A percentile compares a stretch with the other conserved stretches of the same genome.
phyloP scores from a whole-genome alignment of 1,139 yeast genomes.

The Taphrina sp. region DNA sequence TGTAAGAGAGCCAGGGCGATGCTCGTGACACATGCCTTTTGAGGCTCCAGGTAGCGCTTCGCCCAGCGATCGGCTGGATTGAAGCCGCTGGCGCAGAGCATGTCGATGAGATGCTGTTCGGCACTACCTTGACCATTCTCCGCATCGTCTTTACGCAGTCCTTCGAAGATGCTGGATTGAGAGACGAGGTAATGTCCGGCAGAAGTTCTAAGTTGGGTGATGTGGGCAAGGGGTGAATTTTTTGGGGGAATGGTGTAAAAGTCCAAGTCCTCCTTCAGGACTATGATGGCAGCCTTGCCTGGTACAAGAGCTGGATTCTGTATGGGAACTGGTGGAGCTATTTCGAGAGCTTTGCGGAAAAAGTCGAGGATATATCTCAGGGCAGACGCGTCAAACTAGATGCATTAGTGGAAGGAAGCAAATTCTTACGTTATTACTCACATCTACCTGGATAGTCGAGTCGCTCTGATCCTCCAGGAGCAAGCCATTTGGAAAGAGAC shows the following conservation, averaged over 20 bases:
- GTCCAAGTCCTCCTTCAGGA: conserved; percentile 89
- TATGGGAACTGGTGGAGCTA: conserved; percentile 26
- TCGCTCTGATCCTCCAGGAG: conserved; percentile 77
- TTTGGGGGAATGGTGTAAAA: conserved; percentile 83
- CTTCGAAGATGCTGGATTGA: conserved; percentile 68
- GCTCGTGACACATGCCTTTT: conserved; percentile 80
- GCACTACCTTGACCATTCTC: conserved; percentile 62
- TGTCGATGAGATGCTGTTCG: conserved; percentile 88
- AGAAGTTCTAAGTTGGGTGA: conserved; percentile 4
- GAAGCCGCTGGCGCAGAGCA: conserved; percentile 92
- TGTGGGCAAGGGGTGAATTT: conserved; percentile 33
- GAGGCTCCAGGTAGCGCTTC: conserved; percentile 76
- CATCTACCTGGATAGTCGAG: conserved; percentile 63
- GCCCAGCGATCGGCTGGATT: conserved; percentile 75
- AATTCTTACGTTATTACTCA: conserved; percentile 4
- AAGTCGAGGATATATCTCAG: conserved; percentile 75
- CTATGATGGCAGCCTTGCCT: conserved; percentile 86
- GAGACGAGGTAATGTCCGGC: conserved; percentile 57
- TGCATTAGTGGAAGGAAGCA: conserved; percentile 21
- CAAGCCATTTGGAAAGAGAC: conserved; percentile 87
- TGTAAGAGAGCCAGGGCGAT: conserved; percentile 70
- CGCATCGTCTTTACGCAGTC: conserved; percentile 45
- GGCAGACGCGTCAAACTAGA: conserved; percentile 78
- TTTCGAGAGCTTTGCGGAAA: conserved; percentile 52
- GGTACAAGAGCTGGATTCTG: conserved; percentile 60